Percentiles rank a stretch among this genome's conserved stretches.
Evolutionary conservation across 1,284 basidiomycete genomes (phyloP).

Genomic region (Cutaneotrichosporon mucoides): DNA sequence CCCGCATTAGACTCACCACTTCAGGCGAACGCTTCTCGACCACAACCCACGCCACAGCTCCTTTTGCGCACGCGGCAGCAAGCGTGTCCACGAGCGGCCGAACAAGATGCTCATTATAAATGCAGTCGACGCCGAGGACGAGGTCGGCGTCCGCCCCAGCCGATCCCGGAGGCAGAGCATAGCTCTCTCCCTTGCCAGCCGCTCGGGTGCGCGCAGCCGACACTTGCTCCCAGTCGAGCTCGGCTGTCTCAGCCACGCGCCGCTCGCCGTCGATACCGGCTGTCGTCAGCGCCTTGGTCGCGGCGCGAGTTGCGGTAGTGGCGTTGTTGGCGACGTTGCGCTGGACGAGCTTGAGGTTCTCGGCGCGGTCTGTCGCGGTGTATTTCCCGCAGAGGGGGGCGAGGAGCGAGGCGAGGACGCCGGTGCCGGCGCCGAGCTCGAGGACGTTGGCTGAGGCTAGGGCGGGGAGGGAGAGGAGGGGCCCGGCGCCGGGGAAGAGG

Average conservation of each 20-base stretch:
- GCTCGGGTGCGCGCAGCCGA: constrained; percentile 6
- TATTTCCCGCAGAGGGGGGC: constrained; percentile 59
- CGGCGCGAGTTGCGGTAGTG: not conserved
- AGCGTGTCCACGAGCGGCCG: constrained; percentile 67
- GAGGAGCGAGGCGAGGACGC: constrained; percentile 66
- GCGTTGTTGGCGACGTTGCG: constrained; percentile 60
- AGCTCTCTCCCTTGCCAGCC: not conserved
- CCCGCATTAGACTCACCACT: constrained; percentile 55
- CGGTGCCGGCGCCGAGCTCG: constrained; percentile 79
- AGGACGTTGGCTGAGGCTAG: constrained; percentile 55
- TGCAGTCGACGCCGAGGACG: constrained; percentile 73
- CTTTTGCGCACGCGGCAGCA: constrained; percentile 55
- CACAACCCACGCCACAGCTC: constrained; percentile 63
- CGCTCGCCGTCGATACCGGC: not conserved
- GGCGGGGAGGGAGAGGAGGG: constrained; percentile 49
- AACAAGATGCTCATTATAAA: constrained; percentile 77
- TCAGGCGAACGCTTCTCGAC: constrained; percentile 76
- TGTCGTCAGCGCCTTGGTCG: not conserved
- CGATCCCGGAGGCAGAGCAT: not conserved
- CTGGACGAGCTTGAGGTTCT: constrained; percentile 66
- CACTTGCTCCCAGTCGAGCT: constrained; percentile 67
- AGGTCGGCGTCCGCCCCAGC: constrained; percentile 54
- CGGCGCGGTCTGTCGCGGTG: constrained; percentile 67
- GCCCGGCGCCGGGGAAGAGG: constrained; percentile 45
- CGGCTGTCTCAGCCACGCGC: constrained; percentile 52